Conservation (phyloP, 192 early-diverging fungal genomes). For the Paraglomus brasilianum region DNA sequence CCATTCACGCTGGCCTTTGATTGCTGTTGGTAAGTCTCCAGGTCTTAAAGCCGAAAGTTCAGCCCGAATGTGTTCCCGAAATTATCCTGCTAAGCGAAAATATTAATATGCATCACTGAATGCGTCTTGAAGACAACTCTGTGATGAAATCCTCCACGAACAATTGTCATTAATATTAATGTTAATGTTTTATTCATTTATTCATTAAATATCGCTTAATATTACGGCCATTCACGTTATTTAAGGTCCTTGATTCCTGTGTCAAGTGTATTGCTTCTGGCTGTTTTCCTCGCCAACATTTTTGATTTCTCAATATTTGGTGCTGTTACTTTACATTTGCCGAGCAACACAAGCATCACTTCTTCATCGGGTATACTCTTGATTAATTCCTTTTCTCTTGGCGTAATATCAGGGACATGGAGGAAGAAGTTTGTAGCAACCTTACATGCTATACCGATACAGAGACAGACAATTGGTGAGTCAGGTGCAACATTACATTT, state of each 20-base stretch:
- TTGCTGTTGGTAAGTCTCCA: slow-evolving; percentile 12
- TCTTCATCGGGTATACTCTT: slow-evolving; percentile 83
- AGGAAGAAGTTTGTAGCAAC: slow-evolving; percentile 43
- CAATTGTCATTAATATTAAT: no score
- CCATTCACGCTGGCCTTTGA: slow-evolving; percentile 6
- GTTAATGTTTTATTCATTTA: no score
- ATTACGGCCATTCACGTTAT: no score
- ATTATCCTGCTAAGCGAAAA: no score
- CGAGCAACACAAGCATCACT: slow-evolving; percentile 75
- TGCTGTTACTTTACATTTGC: slow-evolving; percentile 84
- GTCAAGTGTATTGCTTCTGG: slow-evolving; percentile 22
- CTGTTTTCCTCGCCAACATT: slow-evolving; percentile 50
- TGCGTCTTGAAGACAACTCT: no score
- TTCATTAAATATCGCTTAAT: no score
- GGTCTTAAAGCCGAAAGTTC: slow-evolving; percentile 18
- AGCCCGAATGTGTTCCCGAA: slow-evolving; percentile 5
- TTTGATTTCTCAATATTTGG: slow-evolving; percentile 70
- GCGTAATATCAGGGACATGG: slow-evolving; percentile 34
- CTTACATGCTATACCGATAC: slow-evolving; percentile 38
- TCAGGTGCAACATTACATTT: neutral
- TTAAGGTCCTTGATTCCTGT: slow-evolving; percentile 23
- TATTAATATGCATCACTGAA: no score
- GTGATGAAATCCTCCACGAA: no score
- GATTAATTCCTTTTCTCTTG: slow-evolving; percentile 76
- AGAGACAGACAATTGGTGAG: neutral